Evolutionary conservation across 2,329 filamentous ascomycete genomes (phyloP).

Genomic region (Sclerotinia sclerotiorum): DNA sequence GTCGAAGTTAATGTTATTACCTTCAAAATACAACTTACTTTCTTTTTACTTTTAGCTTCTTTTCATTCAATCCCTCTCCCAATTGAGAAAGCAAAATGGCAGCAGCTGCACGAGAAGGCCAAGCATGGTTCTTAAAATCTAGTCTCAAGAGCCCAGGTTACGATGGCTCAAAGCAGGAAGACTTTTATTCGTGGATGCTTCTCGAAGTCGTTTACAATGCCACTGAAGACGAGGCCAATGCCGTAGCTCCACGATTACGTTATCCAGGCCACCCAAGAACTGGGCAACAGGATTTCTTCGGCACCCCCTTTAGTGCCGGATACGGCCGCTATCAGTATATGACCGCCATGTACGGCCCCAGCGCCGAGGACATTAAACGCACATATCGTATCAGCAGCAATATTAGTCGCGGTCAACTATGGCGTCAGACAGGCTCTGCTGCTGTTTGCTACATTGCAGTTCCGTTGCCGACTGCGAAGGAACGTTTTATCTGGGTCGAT

Average conservation of each 20-base stretch:
- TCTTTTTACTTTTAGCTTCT: neutral
- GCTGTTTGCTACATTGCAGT: slow-evolving; percentile 14
- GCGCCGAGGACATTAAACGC: slow-evolving; percentile 11
- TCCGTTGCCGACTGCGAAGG: neutral
- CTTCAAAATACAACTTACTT: neutral
- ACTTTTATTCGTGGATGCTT: slow-evolving; percentile 11
- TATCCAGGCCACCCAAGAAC: slow-evolving; percentile 8
- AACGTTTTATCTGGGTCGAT: slow-evolving; percentile 15
- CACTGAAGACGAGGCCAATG: neutral
- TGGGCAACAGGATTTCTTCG: neutral
- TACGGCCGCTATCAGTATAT: slow-evolving; percentile 9
- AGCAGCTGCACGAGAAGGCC: slow-evolving; percentile 6
- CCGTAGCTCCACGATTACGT: neutral
- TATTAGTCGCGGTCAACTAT: neutral
- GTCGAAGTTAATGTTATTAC: neutral
- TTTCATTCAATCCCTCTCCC: neutral
- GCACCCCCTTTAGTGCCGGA: neutral
- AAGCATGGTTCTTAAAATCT: slow-evolving; percentile 10
- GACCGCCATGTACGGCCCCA: slow-evolving; percentile 14
- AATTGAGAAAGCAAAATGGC: neutral
- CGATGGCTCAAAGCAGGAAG: slow-evolving; percentile 1
- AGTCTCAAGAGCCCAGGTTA: slow-evolving; percentile 13
- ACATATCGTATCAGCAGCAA: slow-evolving; percentile 8
- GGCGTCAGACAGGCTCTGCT: neutral
- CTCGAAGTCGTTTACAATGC: slow-evolving; percentile 10